Evolutionary conservation across 257 asterid species (phyloP).

Genomic region (Anisodus tanguticus): DNA sequence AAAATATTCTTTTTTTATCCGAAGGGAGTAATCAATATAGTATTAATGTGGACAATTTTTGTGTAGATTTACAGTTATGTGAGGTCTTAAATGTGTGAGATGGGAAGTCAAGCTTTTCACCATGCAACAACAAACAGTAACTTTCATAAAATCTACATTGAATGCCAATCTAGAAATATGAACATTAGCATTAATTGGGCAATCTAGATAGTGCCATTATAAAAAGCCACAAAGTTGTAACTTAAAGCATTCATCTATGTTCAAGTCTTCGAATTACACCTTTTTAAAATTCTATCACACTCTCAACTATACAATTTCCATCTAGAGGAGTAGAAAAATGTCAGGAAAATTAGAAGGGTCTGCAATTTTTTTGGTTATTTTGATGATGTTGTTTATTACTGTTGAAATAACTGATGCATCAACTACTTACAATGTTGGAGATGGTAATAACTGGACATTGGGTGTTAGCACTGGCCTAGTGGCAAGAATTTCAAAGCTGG

Average conservation of each 20-base stretch:
- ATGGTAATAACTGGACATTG: neutral
- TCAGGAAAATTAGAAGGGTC: neutral
- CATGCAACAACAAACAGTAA: neutral
- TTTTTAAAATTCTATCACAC: neutral
- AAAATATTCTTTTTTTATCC: too few relatives aligned
- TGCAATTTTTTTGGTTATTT: neutral
- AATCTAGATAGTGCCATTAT: neutral
- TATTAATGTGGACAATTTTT: too few relatives aligned
- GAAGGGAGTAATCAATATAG: too few relatives aligned
- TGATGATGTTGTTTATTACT: neutral
- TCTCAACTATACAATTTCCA: neutral
- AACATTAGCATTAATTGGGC: neutral
- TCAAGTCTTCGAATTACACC: neutral
- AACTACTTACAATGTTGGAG: constrained; percentile 26
- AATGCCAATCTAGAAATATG: neutral
- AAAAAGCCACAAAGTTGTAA: neutral
- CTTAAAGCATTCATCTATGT: neutral
- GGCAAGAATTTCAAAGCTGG: neutral
- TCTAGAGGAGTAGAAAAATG: neutral
- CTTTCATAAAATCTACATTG: neutral
- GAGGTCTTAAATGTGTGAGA: too few relatives aligned
- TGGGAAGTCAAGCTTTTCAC: too few relatives aligned
- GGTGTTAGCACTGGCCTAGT: neutral
- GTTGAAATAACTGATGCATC: neutral
- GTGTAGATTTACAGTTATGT: too few relatives aligned